These are phyloP conservation scores for Hammondia hammondi DNA, from an alignment of 169 alveolate species.

Conservation along the genomic window DNA sequence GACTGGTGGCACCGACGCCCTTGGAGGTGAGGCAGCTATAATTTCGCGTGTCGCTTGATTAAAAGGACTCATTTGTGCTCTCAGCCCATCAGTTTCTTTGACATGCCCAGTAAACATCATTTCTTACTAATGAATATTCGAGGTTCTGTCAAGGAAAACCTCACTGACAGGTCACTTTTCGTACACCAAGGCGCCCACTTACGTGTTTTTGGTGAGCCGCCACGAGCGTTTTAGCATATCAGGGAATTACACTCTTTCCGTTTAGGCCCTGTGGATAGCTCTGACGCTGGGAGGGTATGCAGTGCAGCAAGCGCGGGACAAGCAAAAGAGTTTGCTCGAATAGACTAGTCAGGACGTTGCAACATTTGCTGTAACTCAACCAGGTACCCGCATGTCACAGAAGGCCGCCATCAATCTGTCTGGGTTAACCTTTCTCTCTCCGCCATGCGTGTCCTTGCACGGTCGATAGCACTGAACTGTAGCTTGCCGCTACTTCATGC, in stretches of 20 bases:
- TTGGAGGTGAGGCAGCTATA: background rate
- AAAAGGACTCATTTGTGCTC: no score
- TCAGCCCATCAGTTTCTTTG: slow-evolving; percentile 1
- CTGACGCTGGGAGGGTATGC: background rate
- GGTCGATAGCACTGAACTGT: no score
- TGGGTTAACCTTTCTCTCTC: no score
- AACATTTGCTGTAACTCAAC: no score
- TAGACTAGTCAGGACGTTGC: background rate
- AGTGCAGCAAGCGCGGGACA: slow-evolving; percentile 23
- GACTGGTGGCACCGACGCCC: background rate
- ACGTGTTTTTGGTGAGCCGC: background rate
- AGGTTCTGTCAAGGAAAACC: background rate
- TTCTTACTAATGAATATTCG: background rate
- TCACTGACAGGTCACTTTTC: background rate
- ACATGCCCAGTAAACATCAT: background rate
- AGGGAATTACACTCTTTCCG: background rate
- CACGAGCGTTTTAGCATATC: background rate
- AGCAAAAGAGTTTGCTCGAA: background rate
- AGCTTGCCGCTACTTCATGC: no score
- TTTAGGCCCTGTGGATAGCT: slow-evolving; percentile 3
- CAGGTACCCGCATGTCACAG: no score
- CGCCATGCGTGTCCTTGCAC: no score
- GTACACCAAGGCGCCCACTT: background rate
- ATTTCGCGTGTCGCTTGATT: background rate
- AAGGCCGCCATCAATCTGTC: no score